phyloP scores from a whole-genome alignment of 2,329 filamentous ascomycete genomes.

The Colletotrichum sublineola region DNA sequence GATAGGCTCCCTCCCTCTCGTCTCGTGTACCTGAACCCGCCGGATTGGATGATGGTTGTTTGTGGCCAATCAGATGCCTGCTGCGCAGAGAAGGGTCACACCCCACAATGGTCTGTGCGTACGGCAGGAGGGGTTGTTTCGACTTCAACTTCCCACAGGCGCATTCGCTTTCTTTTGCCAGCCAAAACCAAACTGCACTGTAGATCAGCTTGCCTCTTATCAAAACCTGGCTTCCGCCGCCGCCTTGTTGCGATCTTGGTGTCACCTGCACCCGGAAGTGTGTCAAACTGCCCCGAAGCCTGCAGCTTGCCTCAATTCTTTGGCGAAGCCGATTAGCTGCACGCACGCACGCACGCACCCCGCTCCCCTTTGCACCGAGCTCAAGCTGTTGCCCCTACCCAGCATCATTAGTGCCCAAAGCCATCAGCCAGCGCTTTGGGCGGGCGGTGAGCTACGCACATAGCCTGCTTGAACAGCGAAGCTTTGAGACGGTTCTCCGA shows the following conservation, averaged over 20 bases:
- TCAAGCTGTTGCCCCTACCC: slow-evolving; percentile 16
- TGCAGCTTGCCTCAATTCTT: slow-evolving; percentile 22
- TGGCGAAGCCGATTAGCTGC: slow-evolving; percentile 20
- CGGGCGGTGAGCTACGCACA: slow-evolving; percentile 12
- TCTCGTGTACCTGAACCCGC: slow-evolving; percentile 32
- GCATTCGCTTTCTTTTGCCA: slow-evolving; percentile 26
- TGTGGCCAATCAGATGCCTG: slow-evolving; percentile 15
- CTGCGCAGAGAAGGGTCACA: slow-evolving; percentile 12
- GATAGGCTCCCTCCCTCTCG: not conserved
- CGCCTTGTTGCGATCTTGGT: slow-evolving; percentile 20
- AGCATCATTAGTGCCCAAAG: slow-evolving; percentile 10
- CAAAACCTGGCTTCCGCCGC: slow-evolving; percentile 22
- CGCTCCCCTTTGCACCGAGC: not conserved
- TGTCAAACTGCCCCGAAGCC: slow-evolving; percentile 27
- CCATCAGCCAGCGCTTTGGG: slow-evolving; percentile 17
- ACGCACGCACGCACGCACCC: slow-evolving; percentile 2
- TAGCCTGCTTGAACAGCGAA: slow-evolving; percentile 10
- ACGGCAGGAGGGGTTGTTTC: slow-evolving; percentile 36
- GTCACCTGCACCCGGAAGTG: not conserved
- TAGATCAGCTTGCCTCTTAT: slow-evolving; percentile 5
- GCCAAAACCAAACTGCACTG: slow-evolving; percentile 12
- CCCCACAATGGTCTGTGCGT: slow-evolving; percentile 34
- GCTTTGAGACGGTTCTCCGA: slow-evolving; percentile 3
- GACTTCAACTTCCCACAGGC: slow-evolving; percentile 31
- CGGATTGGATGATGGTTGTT: slow-evolving; percentile 17